Conservation (phyloP, 148 eudicot species). For the Camellia granthamiana region DNA sequence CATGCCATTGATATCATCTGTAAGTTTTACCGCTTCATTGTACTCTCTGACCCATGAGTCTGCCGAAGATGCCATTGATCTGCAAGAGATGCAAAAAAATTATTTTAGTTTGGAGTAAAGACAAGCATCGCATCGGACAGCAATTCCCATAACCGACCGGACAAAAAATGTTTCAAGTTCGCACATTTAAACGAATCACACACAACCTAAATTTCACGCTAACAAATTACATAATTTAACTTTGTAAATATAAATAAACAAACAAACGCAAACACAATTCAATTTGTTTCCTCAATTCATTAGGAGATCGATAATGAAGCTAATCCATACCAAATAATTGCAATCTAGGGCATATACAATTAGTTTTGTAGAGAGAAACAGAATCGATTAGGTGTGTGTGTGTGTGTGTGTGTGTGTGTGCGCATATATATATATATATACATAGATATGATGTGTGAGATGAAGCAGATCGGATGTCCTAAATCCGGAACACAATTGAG, state of each 20-base stretch:
- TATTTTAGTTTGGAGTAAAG: neutral
- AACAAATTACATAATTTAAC: neutral
- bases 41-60: constrained; percentile 86
- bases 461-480: neutral
- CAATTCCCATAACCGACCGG: neutral
- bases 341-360: neutral
- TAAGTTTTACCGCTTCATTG: constrained; percentile 73
- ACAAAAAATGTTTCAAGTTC: neutral
- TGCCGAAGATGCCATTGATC: constrained; percentile 61
- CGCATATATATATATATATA: neutral
- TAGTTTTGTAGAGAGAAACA: neutral
- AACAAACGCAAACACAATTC: neutral
- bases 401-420: neutral
- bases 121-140: neutral
- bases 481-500: neutral
- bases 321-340: neutral
- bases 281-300: neutral
- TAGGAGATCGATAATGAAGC: neutral
- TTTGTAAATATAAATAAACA: neutral
- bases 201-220: neutral
- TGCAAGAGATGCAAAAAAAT: constrained; percentile 6
- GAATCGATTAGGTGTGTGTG: neutral
- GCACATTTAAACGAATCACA: neutral
- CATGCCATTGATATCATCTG: constrained; percentile 72
- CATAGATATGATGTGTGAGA: too few relatives aligned